These are phyloP conservation scores for Arachnomyces sp. DNA, from an alignment of 2,329 filamentous ascomycete species.

Conservation along the genomic window DNA sequence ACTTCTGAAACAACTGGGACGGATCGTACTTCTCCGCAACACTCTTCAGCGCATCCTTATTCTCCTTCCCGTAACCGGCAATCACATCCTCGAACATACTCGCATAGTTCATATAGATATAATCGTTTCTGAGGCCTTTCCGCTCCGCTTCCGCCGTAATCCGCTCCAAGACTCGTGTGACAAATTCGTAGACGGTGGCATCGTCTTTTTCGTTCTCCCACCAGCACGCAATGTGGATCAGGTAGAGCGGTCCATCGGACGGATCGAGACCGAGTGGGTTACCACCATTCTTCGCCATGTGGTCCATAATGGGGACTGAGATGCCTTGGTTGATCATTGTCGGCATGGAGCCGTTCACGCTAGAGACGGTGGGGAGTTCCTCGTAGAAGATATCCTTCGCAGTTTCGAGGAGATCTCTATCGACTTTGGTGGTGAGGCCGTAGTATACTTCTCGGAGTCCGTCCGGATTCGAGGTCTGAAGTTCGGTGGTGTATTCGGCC, in stretches of 20 bases:
- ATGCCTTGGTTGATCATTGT: slow-evolving; percentile 28
- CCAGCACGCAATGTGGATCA: slow-evolving; percentile 23
- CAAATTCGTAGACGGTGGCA: slow-evolving; percentile 17
- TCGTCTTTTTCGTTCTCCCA: slow-evolving; percentile 30
- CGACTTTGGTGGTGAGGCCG: slow-evolving; percentile 24
- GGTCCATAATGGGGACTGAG: slow-evolving; percentile 21
- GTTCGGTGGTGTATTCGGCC: slow-evolving; percentile 26
- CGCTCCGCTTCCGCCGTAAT: slow-evolving; percentile 23
- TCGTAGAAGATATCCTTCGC: slow-evolving; percentile 19
- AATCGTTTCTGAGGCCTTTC: slow-evolving; percentile 24
- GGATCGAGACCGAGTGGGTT: slow-evolving; percentile 29
- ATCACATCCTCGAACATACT: slow-evolving; percentile 37
- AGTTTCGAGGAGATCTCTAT: slow-evolving; percentile 21
- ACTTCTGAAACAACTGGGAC: slow-evolving; percentile 29
- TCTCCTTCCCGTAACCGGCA: slow-evolving; percentile 34
- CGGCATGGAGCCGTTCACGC: slow-evolving; percentile 16
- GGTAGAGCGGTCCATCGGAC: slow-evolving; percentile 16
- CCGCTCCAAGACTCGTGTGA: slow-evolving; percentile 20
- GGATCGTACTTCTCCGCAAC: slow-evolving; percentile 35
- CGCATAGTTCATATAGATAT: slow-evolving; percentile 44
- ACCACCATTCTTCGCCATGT: slow-evolving; percentile 24
- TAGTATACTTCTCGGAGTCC: slow-evolving; percentile 27
- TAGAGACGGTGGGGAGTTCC: slow-evolving; percentile 13
- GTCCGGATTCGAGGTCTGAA: slow-evolving; percentile 26
- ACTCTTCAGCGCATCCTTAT: slow-evolving; percentile 23